Percentiles rank a stretch among this genome's conserved stretches.
Conservation (phyloP, 768 basidiomycete species). For the Boletus subcaerulescens region DNA sequence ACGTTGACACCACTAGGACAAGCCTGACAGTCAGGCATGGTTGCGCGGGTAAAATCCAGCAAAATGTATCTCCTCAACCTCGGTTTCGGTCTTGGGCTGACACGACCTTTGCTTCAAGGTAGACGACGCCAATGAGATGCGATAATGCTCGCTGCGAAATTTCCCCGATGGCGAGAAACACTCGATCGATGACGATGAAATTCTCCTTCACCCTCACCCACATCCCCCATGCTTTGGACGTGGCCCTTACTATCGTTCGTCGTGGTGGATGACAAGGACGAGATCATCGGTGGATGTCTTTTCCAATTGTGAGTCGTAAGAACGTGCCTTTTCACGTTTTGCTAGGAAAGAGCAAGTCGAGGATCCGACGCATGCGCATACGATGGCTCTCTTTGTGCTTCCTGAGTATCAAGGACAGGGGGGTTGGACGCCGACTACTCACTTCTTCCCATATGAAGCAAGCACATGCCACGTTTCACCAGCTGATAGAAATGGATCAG, state of each 20-base stretch:
- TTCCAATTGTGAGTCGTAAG: slow-evolving; percentile 4
- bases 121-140: background rate
- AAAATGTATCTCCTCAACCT: background rate
- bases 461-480: background rate
- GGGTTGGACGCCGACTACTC: slow-evolving; percentile 1
- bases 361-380: slow-evolving; percentile 6
- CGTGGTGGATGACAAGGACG: background rate
- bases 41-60: background rate
- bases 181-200: background rate
- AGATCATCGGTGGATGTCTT: slow-evolving; percentile 8
- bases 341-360: slow-evolving; percentile 6
- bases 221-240: background rate
- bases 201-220: background rate
- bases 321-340: background rate
- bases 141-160: background rate
- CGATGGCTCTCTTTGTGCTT: slow-evolving; percentile 5
- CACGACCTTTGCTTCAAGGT: background rate
- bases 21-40: background rate
- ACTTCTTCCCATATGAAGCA: background rate
- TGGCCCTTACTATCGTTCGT: slow-evolving; percentile 4
- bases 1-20: background rate
- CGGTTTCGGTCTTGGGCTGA: background rate
- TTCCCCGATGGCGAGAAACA: background rate
- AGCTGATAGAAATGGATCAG: background rate
- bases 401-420: slow-evolving; percentile 5